Evolutionary conservation across 345 rosid genomes (phyloP), one percentile per base, ranked within the genome.

Genomic region (Streptanthus diversifolius): DNA sequence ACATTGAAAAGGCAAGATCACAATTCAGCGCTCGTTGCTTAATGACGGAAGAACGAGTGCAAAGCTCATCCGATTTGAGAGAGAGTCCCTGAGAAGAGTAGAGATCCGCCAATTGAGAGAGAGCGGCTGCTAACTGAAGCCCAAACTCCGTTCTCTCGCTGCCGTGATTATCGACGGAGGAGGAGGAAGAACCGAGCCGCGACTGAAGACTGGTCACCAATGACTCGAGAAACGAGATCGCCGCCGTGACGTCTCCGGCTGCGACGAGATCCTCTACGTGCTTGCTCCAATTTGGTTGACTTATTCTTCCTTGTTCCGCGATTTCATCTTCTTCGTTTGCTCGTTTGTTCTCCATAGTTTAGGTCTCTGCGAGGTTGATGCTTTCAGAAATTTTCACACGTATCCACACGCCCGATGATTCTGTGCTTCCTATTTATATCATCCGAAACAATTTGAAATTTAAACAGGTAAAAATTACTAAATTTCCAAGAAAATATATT

Each of bases 181-280:
- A 51, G 25, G 76, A 47, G 1, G 80, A 71, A 19, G 71, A 70
- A 57, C 13, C 18, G 10, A 72, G 4, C 29, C 49, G 75, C 63
- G 78, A 52, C 60, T 49, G 58, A 47, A 88, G 85, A 33, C 80
- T 79, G 22, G 84, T 81, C 22, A 82, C 60, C 30, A 83, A 58
- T 39, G 86, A 66, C 73, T 93, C 92, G 72, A 93, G 92, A 71
- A 84, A 83, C 54, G 93, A 78, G 72, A 89, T 85, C 18, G 96
- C 92, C 25, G 79, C 81, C 33, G 78, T 79, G 13, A 83, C 75
- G 68, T 89, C 88, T 8, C 96, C 92, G 40, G 77, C 77, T 0
- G 87, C 55, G 15, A 89, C 82, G 48, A 90, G 83, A 86, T 93
- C 98, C 72, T 93, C 98, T 63, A 84, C 90, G 12, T 65, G 77